Evolutionary conservation across 768 basidiomycete species (phyloP).

Genomic region (Mycena sanguinolenta): DNA sequence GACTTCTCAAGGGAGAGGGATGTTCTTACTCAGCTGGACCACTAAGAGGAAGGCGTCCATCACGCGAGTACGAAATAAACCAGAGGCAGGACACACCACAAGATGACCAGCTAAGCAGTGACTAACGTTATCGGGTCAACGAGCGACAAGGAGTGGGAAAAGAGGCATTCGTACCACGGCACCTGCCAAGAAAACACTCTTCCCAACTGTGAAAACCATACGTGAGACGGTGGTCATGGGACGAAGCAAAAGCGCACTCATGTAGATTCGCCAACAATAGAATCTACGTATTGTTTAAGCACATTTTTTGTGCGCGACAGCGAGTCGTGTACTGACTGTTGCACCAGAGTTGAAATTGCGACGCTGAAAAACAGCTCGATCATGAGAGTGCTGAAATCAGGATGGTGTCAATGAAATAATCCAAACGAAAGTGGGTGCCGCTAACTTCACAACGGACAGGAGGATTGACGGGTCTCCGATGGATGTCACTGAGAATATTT

Average conservation of each 20-base stretch:
- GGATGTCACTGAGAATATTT: slow-evolving; percentile 18
- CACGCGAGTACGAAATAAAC: background rate
- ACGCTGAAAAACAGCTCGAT: slow-evolving; percentile 37
- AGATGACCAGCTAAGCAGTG: slow-evolving; percentile 30
- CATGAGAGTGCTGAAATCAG: slow-evolving; percentile 30
- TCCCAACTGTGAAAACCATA: slow-evolving; percentile 22
- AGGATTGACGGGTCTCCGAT: slow-evolving; percentile 14
- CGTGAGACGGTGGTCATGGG: background rate
- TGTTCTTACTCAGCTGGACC: background rate
- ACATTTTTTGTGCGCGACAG: too few species aligned
- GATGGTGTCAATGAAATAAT: background rate
- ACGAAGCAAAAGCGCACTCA: slow-evolving; percentile 16
- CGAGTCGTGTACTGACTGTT: slow-evolving; percentile 31
- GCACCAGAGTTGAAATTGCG: slow-evolving; percentile 35
- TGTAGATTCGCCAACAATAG: slow-evolving; percentile 37
- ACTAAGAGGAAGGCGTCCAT: background rate
- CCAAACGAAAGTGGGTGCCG: background rate
- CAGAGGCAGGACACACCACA: slow-evolving; percentile 33
- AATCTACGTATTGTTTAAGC: slow-evolving; percentile 17
- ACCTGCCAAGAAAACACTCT: slow-evolving; percentile 7
- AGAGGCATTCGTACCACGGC: slow-evolving; percentile 17
- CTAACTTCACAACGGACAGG: slow-evolving; percentile 21
- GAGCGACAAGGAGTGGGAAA: background rate
- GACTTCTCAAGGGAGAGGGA: background rate
- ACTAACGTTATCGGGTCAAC: slow-evolving; percentile 8